Base-by-base conservation (phyloP, 2,329 filamentous ascomycete genomes). In the Fusarium hainanense region DNA sequence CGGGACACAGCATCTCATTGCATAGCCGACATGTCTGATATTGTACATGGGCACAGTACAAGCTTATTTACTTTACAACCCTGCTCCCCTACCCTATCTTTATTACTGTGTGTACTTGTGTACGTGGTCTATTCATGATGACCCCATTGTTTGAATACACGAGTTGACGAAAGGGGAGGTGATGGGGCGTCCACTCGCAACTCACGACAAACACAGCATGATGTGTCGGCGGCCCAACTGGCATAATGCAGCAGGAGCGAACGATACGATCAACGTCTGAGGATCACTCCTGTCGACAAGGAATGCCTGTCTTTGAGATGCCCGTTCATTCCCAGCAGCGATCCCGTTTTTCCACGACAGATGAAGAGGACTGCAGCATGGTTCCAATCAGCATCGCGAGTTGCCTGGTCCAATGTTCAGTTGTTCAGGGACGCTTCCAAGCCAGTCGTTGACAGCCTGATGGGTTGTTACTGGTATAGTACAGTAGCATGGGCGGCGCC, bases 151-250 rank as follows among this genome's bases (percentile, higher is more conserved):
- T 68, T 62, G 47, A 46, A 46, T 30, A 66, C 47, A 66, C 48
- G 51, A 70, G 42, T 49, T 50, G 51, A 54, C 25, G 52, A 60
- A 61, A 56, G 48, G 60, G 58, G 63, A 66, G 52, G 54, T 50
- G 49, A 63, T 52, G 72, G 73, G 72, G 72, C 72, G 72, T 74
- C 72, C 68, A 74, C 69, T 66, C 66, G 65, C 50, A 64, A 73
- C 61, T 59, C 40, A 63, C 54, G 27, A 67, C 66, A 63, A 63
- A 61, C 40, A 56, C 63, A 61, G 60, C 66, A 73, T 68, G 49
- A 67, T 58, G 68, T 68, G 51, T 58, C 52, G 69, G 64, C 61
- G 55, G 59, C 66, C 68, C 62, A 68, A 64, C 58, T 66, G 60
- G 58, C 59, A 63, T 32, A 66, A 60, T 43, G 61, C 46, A 54